These are phyloP conservation scores for Trichopus zeylanicus DNA, from an alignment of 116 monocot species.

Conservation along the genomic window DNA sequence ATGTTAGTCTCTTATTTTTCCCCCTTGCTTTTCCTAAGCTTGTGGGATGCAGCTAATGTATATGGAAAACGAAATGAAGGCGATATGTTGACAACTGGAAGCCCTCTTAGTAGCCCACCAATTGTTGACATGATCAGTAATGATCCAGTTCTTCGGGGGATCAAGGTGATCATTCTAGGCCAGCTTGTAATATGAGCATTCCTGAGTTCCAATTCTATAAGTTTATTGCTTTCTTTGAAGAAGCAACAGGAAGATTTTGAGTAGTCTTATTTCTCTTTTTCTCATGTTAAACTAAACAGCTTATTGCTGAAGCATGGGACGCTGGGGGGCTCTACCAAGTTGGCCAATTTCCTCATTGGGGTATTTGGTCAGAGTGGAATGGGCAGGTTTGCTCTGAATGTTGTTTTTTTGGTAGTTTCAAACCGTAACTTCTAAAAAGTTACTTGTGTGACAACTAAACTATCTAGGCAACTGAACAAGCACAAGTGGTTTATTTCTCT, in stretches of 20 bases:
- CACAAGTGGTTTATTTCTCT: no score
- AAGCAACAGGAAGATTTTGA: no score
- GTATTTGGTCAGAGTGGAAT: conserved; percentile 98
- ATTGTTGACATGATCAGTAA: conserved; percentile 85
- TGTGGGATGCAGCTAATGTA: conserved; percentile 81
- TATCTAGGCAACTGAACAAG: no score
- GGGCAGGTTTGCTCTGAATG: conserved; percentile 51
- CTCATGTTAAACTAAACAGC: conserved; percentile 34
- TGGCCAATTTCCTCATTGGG: conserved; percentile 81
- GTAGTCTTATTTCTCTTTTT: background rate
- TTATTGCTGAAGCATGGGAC: conserved; percentile 99
- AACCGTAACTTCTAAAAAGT: no score
- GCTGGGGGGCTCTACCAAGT: conserved; percentile 93
- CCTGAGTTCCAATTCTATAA: no score
- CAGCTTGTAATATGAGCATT: background rate
- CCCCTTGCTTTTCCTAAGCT: conserved; percentile 27
- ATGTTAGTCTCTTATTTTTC: conserved; percentile 9
- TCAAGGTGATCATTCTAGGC: conserved; percentile 58
- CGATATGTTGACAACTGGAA: conserved; percentile 59
- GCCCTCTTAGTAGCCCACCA: conserved; percentile 61
- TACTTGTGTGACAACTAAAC: background rate
- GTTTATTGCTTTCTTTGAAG: no score
- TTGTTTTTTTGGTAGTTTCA: background rate
- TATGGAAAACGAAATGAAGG: conserved; percentile 64
- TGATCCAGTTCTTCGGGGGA: conserved; percentile 67